Evolutionary conservation across 2,329 filamentous ascomycete species (phyloP), one percentile per base, ranked within the genome.

Genomic region (Shiraia bambusicola): DNA sequence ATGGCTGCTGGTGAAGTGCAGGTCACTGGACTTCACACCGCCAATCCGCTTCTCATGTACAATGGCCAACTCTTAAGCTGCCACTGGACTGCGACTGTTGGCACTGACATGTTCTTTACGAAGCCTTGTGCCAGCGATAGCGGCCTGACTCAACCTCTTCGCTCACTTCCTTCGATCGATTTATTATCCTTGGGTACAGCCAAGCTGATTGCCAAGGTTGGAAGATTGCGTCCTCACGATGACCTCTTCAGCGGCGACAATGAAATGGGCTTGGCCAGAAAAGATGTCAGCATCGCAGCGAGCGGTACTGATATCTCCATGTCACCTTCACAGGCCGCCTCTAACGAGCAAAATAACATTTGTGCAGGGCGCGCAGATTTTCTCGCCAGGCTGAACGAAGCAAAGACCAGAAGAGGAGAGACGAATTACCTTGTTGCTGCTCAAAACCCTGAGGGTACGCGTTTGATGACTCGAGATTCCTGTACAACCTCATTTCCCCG

Each of bases 11-110:
- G 73, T 31, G 65, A 70, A 33, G 79, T 95, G 5, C 89, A 95
- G 61, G 84, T 96, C 36, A 75, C 93, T n/a, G 89, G 88, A 19
- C 76, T 96, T 3, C 86, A 95, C 66, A 84, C 84, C 1, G 60
- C 72, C 2, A 85, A 87, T 34, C 92, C 92, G 0, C 73, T 95
- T 19, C 77, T 95, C 45, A 86, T 86, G 15, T 94, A 94, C 69
- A 79, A 85, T 43, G 87, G 86, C 22, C 81, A 84, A 48, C 73
- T 94, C 15, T 93, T 91, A 63, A 83, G 82, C 50, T 92, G 89
- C 51, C 73, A 81, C 32, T 97, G 92, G 92, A 80, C 82, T 9
- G 82, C 87, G 47, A 86, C 89, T 45, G 80, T 95, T 30, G 92
- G 92, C 26, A 95, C 90, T 0, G 88, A 94, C 54, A 73, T 91